Evolutionary conservation across 2,329 filamentous ascomycete species (phyloP).

Genomic region (Blastomyces gilchristii): DNA sequence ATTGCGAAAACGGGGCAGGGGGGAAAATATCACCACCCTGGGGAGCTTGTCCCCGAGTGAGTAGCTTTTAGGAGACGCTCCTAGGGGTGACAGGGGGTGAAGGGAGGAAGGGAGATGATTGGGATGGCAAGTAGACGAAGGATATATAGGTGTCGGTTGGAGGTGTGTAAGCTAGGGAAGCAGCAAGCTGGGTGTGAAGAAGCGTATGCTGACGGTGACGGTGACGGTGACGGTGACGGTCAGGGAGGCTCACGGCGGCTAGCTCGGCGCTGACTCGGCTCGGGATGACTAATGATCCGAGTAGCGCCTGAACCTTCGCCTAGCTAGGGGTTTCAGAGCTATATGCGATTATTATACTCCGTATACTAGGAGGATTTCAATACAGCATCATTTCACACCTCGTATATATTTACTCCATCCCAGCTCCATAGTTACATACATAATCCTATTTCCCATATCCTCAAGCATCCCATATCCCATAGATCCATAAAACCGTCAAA

Average conservation of each 20-base stretch:
- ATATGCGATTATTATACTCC: too few relatives aligned
- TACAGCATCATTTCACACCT: background rate
- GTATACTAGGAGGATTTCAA: too few relatives aligned
- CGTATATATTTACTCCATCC: background rate
- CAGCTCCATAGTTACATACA: background rate
- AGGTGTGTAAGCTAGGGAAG: background rate
- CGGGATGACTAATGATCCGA: conserved; percentile 1
- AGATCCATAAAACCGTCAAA: background rate
- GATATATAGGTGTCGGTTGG: too few relatives aligned
- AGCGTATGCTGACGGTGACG: background rate
- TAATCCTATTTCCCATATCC: background rate
- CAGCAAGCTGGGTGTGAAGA: background rate
- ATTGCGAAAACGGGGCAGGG: conserved; percentile 26
- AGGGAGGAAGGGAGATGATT: background rate
- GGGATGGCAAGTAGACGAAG: background rate
- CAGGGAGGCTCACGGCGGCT: background rate
- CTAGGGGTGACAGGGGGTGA: background rate
- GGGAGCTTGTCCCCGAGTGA: conserved; percentile 5
- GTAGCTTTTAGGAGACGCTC: background rate
- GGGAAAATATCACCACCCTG: background rate
- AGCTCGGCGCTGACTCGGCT: background rate
- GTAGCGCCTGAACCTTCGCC: too few relatives aligned
- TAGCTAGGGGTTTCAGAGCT: too few relatives aligned
- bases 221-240: background rate
- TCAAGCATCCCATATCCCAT: background rate